These are phyloP conservation scores for Turnera subulata DNA, from an alignment of 345 rosid genomes.

Conservation along the genomic window DNA sequence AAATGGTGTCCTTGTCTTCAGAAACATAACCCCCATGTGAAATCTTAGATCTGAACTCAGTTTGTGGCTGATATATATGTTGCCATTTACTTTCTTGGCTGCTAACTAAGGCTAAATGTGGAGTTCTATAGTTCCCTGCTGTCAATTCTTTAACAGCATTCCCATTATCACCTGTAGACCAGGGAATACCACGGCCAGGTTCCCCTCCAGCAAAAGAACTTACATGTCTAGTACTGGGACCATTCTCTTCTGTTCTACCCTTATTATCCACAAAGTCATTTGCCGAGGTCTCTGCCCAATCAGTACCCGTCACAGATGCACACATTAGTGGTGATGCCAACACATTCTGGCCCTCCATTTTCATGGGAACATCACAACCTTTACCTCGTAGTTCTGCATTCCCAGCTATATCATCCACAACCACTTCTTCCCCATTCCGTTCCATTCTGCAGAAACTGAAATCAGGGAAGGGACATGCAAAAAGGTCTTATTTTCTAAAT, in stretches of 20 bases:
- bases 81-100: slow-evolving; percentile 30
- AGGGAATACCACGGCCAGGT: slow-evolving; percentile 4
- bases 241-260: slow-evolving; percentile 9
- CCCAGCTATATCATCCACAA: slow-evolving; percentile 26
- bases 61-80: slow-evolving; percentile 19
- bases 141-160: slow-evolving; percentile 42
- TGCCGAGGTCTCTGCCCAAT: slow-evolving; percentile 33
- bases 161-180: slow-evolving; percentile 23
- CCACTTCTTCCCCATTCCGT: slow-evolving; percentile 37
- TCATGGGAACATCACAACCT: slow-evolving; percentile 34
- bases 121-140: slow-evolving; percentile 27
- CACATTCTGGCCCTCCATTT: slow-evolving; percentile 29
- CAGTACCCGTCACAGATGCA: slow-evolving; percentile 20
- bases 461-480: not conserved
- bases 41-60: slow-evolving; percentile 23
- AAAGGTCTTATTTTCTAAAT: too few species aligned
- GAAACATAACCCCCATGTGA: slow-evolving; percentile 35
- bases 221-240: slow-evolving; percentile 15
- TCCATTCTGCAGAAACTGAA: slow-evolving; percentile 43
- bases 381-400: slow-evolving; percentile 22
- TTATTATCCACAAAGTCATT: slow-evolving; percentile 21
- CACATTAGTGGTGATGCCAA: slow-evolving; percentile 26
- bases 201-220: slow-evolving; percentile 20
- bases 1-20: slow-evolving; percentile 30
- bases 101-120: slow-evolving; percentile 24